phyloP scores from a whole-genome alignment of 345 rosid genomes.

The Salix dunnii region DNA sequence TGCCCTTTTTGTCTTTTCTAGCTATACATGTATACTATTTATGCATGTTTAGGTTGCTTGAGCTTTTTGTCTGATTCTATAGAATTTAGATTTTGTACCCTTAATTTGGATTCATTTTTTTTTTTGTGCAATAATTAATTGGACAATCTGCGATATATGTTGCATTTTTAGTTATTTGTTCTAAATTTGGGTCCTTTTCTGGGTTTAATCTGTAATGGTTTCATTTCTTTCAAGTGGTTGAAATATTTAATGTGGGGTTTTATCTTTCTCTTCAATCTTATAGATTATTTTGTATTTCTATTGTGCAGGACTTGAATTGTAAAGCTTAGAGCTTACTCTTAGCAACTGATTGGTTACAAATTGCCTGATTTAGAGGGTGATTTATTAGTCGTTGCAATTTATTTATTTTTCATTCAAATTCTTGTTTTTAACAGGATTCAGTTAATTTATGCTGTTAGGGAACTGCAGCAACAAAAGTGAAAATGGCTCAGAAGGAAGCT shows the following conservation, averaged over 20 bases:
- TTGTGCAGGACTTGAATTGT: background rate
- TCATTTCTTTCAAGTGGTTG: background rate
- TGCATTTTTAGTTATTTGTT: background rate
- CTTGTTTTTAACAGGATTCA: background rate
- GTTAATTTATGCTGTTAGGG: constrained; percentile 47
- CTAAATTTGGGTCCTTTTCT: background rate
- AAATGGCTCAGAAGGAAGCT: constrained; percentile 95
- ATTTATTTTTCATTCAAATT: no score
- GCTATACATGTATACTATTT: background rate
- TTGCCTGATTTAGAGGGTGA: background rate
- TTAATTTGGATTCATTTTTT: background rate
- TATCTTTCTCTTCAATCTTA: no score
- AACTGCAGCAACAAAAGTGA: constrained; percentile 87
- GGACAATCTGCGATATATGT: background rate
- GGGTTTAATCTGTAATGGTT: background rate
- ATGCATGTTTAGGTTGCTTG: background rate
- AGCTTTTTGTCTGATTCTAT: no score
- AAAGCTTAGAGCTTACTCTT: background rate
- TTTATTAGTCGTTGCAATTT: background rate
- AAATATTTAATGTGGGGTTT: background rate
- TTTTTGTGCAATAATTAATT: background rate
- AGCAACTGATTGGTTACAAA: background rate
- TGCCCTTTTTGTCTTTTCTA: background rate
- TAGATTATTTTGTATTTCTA: background rate
- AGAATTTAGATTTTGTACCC: no score